Percentiles rank a stretch among this genome's conserved stretches.
These are phyloP conservation scores for Microthyrium microscopicum DNA, from an alignment of 2,329 filamentous ascomycete species.

Conservation along the genomic window DNA sequence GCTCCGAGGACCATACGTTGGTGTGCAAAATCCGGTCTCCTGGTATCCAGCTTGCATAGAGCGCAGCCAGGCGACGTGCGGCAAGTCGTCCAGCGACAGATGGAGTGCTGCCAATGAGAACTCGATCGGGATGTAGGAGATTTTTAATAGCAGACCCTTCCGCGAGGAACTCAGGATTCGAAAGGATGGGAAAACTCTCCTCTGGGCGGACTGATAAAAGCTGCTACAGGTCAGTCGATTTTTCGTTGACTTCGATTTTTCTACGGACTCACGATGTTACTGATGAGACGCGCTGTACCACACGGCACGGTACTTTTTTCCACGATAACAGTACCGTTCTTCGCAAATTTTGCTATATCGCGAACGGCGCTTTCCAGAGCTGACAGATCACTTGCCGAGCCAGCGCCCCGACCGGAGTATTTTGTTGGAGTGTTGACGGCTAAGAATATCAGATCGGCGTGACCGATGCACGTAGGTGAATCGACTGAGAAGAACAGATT, in stretches of 20 bases:
- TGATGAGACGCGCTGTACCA: conserved; percentile 52
- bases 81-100: conserved; percentile 44
- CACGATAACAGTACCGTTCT: conserved; percentile 54
- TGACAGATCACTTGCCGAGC: conserved; percentile 54
- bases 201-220: conserved; percentile 39
- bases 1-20: conserved; percentile 61
- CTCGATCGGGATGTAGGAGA: conserved; percentile 51
- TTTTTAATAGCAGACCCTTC: conserved; percentile 60
- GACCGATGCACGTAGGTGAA: conserved; percentile 40
- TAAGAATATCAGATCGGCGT: conserved; percentile 59
- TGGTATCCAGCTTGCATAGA: conserved; percentile 58
- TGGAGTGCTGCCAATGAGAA: conserved; percentile 53
- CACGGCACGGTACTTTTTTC: conserved; percentile 70
- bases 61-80: conserved; percentile 42
- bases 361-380: conserved; percentile 53
- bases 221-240: neutral
- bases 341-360: conserved; percentile 49
- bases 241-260: neutral
- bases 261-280: conserved; percentile 39
- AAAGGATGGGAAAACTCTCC: conserved; percentile 57
- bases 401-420: conserved; percentile 48
- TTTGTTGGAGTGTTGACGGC: conserved; percentile 69
- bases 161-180: conserved; percentile 65
- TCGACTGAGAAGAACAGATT: conserved; percentile 61
- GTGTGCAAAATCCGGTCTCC: conserved; percentile 49